A percentile compares a stretch with the other conserved stretches of the same genome.
Evolutionary conservation across 805 yeast genomes (phyloP).

Genomic region (Pichia californica): DNA sequence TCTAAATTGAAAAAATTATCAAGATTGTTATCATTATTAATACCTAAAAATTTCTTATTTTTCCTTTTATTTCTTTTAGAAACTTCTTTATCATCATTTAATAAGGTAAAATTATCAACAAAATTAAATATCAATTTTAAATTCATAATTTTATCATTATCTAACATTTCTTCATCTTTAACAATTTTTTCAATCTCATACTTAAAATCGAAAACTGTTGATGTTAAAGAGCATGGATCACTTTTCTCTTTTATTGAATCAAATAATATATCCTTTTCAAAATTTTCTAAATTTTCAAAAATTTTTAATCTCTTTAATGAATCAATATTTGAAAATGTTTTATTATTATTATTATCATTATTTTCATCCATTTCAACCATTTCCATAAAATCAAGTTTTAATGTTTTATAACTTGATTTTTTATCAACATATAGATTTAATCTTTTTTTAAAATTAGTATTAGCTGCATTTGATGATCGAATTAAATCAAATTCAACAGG

Average conservation of each 20-base stretch:
- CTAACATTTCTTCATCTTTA: constrained; percentile 30
- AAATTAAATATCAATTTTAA: constrained; percentile 55
- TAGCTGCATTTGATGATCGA: constrained; percentile 33
- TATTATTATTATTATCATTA: background rate
- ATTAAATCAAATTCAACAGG: constrained; percentile 33
- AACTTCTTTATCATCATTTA: constrained; percentile 3
- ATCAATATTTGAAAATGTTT: constrained; percentile 4
- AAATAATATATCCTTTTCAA: constrained; percentile 18
- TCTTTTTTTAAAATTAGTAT: constrained; percentile 35
- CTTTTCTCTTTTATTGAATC: constrained; percentile 8
- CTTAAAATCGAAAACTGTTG: constrained; percentile 50
- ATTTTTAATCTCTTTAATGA: constrained; percentile 16
- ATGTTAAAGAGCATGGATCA: constrained; percentile 22
- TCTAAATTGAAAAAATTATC: constrained; percentile 1
- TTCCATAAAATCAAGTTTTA: constrained; percentile 18
- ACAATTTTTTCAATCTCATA: constrained; percentile 44
- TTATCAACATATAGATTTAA: constrained; percentile 48
- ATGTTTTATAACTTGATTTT: constrained; percentile 34
- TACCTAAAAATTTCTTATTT: constrained; percentile 11
- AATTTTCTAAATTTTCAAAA: constrained; percentile 17
- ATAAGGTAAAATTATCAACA: constrained; percentile 36
- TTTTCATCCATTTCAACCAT: constrained; percentile 1
- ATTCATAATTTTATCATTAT: constrained; percentile 57
- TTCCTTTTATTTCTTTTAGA: background rate
- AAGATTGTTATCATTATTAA: background rate